These are phyloP conservation scores for Fraxinus angustifolia DNA, from an alignment of 305 asterid genomes.

Conservation along the genomic window DNA sequence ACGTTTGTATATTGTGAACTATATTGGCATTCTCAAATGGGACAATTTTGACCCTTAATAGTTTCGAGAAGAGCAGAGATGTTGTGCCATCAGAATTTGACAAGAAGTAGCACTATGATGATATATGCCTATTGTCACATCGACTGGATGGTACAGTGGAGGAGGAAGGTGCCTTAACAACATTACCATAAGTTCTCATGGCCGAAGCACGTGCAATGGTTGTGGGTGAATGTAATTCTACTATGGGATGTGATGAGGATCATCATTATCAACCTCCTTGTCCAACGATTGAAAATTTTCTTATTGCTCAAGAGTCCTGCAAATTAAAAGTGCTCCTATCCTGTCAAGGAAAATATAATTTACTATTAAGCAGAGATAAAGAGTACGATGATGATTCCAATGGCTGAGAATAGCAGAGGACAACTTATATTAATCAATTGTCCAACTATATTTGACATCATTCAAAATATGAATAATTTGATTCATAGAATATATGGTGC, in stretches of 20 bases:
- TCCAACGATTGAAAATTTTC: not conserved
- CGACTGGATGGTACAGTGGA: slow-evolving; percentile 45
- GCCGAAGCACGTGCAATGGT: slow-evolving; percentile 9
- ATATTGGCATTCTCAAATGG: not conserved
- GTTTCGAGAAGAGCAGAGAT: slow-evolving; percentile 42
- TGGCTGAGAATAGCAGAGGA: not conserved
- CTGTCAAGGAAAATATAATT: not conserved
- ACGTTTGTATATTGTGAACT: not conserved
- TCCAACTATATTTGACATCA: not conserved
- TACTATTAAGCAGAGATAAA: not conserved
- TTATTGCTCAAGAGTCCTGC: not conserved
- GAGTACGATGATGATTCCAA: not conserved
- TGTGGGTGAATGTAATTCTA: slow-evolving; percentile 21
- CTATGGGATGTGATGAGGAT: slow-evolving; percentile 34
- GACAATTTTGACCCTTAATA: slow-evolving; percentile 25
- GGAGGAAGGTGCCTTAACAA: slow-evolving; percentile 34
- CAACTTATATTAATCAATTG: not conserved
- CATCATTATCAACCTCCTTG: slow-evolving; percentile 43
- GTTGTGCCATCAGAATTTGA: slow-evolving; percentile 43
- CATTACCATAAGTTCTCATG: slow-evolving; percentile 20
- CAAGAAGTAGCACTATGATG: slow-evolving; percentile 36
- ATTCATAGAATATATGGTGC: not conserved
- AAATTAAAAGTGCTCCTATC: not conserved
- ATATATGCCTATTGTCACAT: slow-evolving; percentile 34
- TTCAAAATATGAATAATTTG: not conserved